Conservation (phyloP, 345 rosid genomes). For the Erysimum cheiranthoides region DNA sequence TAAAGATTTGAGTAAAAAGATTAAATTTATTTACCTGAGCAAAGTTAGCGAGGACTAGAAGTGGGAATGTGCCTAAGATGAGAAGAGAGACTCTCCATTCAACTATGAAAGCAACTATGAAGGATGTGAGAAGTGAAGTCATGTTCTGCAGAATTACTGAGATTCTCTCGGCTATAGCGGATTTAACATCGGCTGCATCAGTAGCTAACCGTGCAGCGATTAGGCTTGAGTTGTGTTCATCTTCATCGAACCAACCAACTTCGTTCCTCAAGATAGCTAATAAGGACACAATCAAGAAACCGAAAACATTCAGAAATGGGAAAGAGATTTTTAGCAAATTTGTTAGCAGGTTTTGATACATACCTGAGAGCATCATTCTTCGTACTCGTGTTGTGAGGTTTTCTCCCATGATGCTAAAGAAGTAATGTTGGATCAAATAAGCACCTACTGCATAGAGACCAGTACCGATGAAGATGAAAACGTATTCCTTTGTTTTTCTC, state of each 20-base stretch:
- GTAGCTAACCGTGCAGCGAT: slow-evolving; percentile 87
- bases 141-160: slow-evolving; percentile 97
- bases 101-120: slow-evolving; percentile 94
- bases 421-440: slow-evolving; percentile 96
- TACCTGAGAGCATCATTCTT: slow-evolving; percentile 99
- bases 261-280: slow-evolving; percentile 94
- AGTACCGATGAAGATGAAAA: slow-evolving; percentile 93
- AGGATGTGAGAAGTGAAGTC: slow-evolving; percentile 98
- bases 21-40: slow-evolving; percentile 74
- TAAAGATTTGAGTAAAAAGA: background rate
- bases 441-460: slow-evolving; percentile 97
- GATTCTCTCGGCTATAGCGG: slow-evolving; percentile 96
- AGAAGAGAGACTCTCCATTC: slow-evolving; percentile 99
- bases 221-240: slow-evolving; percentile 97
- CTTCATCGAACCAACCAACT: slow-evolving; percentile 99
- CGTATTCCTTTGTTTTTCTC: slow-evolving; percentile 94
- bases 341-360: background rate
- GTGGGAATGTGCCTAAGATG: slow-evolving; percentile 92
- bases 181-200: slow-evolving; percentile 95
- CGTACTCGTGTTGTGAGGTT: slow-evolving; percentile 97
- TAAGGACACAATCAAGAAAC: slow-evolving; percentile 26
- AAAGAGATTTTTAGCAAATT: background rate
- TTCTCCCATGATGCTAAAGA: slow-evolving; percentile 99
- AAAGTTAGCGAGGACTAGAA: slow-evolving; percentile 97
- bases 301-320: background rate